Percentiles rank a stretch among this genome's conserved stretches.
Evolutionary conservation across 108 stramenopile species (phyloP).

Genomic region (Pseudonitzschia multistriata): DNA sequence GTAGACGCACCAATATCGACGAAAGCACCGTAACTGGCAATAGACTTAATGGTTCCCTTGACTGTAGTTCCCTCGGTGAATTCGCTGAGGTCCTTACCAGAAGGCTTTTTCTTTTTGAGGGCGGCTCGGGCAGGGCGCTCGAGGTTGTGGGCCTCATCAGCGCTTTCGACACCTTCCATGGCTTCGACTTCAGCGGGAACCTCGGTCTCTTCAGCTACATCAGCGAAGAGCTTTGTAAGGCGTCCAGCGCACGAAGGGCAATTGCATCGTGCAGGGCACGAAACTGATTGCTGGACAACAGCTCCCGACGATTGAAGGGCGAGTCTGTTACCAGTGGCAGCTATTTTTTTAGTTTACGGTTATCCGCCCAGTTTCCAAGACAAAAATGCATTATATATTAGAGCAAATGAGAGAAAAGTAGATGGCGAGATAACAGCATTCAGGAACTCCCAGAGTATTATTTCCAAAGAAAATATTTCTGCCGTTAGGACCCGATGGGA

Average conservation of each 20-base stretch:
- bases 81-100: constrained; percentile 67
- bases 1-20: constrained; percentile 90
- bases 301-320: constrained; percentile 2
- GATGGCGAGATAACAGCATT: too few species aligned
- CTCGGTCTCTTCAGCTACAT: constrained; percentile 30
- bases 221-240: constrained; percentile 12
- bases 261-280: background rate
- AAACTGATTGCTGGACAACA: background rate
- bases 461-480: too few species aligned
- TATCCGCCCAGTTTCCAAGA: background rate
- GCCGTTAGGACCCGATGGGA: too few species aligned
- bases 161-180: constrained; percentile 72
- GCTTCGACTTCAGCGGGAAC: constrained; percentile 73
- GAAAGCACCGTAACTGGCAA: constrained; percentile 90
- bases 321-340: background rate
- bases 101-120: constrained; percentile 64
- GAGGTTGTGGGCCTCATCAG: constrained; percentile 83
- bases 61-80: constrained; percentile 83
- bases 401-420: too few species aligned
- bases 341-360: background rate
- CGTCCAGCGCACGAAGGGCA: constrained; percentile 2
- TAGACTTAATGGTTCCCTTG: constrained; percentile 80
- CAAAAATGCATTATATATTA: too few species aligned
- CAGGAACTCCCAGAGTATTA: too few species aligned
- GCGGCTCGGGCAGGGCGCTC: constrained; percentile 76